Evolutionary conservation across 768 basidiomycete species (phyloP).

Genomic region (Strobilomyces dryophilus): DNA sequence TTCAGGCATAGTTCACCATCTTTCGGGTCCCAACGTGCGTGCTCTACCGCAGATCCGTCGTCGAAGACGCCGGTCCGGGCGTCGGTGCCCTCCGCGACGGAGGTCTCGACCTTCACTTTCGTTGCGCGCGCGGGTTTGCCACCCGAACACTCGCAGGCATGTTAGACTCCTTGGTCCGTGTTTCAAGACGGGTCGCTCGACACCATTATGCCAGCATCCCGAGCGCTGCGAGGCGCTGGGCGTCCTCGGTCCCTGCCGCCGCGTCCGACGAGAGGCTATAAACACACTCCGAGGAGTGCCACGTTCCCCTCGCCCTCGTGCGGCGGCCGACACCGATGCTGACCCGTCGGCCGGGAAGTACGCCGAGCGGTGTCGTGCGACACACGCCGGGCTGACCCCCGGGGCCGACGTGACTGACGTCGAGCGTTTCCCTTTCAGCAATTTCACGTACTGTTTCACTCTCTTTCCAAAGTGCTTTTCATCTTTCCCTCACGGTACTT

Average conservation of each 20-base stretch:
- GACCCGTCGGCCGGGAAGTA: slow-evolving; percentile 34
- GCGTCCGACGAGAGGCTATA: too few species aligned
- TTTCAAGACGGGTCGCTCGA: slow-evolving; percentile 81
- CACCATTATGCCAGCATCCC: slow-evolving; percentile 77
- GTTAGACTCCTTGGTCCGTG: slow-evolving; percentile 87
- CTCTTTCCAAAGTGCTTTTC: slow-evolving; percentile 80
- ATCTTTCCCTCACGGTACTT: slow-evolving; percentile 71
- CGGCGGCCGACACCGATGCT: too few species aligned
- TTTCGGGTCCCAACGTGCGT: slow-evolving; percentile 85
- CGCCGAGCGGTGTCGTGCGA: slow-evolving; percentile 47
- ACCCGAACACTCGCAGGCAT: slow-evolving; percentile 77
- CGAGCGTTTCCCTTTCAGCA: too few species aligned
- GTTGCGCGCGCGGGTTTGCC: slow-evolving; percentile 49
- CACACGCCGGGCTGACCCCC: slow-evolving; percentile 47
- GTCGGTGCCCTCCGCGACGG: slow-evolving; percentile 66
- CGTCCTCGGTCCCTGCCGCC: too few species aligned
- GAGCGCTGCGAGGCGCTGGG: too few species aligned
- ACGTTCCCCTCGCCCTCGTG: too few species aligned
- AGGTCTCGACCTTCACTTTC: slow-evolving; percentile 60
- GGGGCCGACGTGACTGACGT: slow-evolving; percentile 34
- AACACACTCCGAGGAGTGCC: slow-evolving; percentile 3
- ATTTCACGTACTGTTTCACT: slow-evolving; percentile 52
- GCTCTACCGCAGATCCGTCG: slow-evolving; percentile 76
- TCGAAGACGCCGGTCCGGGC: slow-evolving; percentile 69
- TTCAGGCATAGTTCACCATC: slow-evolving; percentile 89